Conservation (phyloP, 129 eudicot genomes). For the Pulicaria dysenterica region DNA sequence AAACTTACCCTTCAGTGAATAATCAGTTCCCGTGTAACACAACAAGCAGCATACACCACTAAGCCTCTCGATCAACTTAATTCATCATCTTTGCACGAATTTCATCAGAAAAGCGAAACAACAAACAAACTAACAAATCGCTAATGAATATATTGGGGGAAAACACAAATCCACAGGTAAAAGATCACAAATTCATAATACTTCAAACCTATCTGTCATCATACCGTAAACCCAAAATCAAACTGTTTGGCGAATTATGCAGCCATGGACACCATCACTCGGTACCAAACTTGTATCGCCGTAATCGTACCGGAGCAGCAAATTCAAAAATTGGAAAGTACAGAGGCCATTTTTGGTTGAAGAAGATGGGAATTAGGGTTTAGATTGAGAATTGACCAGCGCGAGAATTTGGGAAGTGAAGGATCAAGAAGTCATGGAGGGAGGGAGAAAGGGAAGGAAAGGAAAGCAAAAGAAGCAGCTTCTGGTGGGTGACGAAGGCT, state of each 20-base stretch:
- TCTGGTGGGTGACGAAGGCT: constrained; percentile 28
- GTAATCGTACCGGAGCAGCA: constrained; percentile 26
- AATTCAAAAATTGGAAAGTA: constrained; percentile 32
- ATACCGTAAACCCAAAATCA: constrained; percentile 2
- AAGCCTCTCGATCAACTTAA: constrained; percentile 2
- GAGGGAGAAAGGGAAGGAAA: background rate
- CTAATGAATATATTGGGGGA: background rate
- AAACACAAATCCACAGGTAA: constrained; percentile 4
- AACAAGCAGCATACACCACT: background rate
- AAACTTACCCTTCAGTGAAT: constrained; percentile 16
- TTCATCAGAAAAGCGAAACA: constrained; percentile 9
- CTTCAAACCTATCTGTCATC: constrained; percentile 2
- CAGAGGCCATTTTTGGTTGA: constrained; percentile 36
- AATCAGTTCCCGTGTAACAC: background rate
- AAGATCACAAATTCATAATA: background rate
- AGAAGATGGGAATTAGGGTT: constrained; percentile 25
- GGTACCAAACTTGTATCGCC: constrained; percentile 25
- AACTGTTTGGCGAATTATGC: constrained; percentile 27
- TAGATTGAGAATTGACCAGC: background rate
- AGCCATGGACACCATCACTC: constrained; percentile 4
- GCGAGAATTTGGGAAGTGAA: constrained; percentile 34
- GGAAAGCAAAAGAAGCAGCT: constrained; percentile 16
- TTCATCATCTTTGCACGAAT: constrained; percentile 9
- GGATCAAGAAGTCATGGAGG: constrained; percentile 28
- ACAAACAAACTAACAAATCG: constrained; percentile 4